Evolutionary conservation across 441 rosid genomes (phyloP), one percentile per base, ranked within the genome.

Genomic region (Isatis lusitanica): DNA sequence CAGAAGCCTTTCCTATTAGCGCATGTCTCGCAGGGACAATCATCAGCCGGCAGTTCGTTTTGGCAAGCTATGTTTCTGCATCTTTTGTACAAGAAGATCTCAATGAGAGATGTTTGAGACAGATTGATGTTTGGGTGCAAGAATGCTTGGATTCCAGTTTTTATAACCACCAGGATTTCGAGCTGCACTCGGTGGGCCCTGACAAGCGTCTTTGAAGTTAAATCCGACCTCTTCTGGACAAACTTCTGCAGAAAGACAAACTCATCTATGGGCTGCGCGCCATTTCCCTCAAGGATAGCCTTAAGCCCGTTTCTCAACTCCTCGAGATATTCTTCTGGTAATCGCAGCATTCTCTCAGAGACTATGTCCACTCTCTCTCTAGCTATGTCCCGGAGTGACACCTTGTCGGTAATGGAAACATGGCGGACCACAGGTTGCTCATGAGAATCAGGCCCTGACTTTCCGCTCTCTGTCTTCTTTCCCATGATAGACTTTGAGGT

Each of bases 31-130:
- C 98, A 92, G 73, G 89, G 83, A 63, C 99, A 94, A 48, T 86
- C 97, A 70, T 95, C 99, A 17, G 98, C 97, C 0, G 98, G 98
- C 62, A 95, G 85, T 77, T 87, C 93, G 79, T 77, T 91, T 61
- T 90, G 98, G 82, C 97, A 95, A 4, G 93, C 91, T 68, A 91
- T 87, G 77, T 95, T 95, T 78, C 97, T 82, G 90, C 99, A 92
- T 72, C 95, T 86, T 83, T 88, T 95, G 84, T 88, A 89, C 42
- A 87, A 85, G 75, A 94, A 95, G 65, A 90, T 86, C 86, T 95
- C 98, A 46, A 93, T 90, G 55, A 95, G 91, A 70, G 91, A 85
- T 43, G 96, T 81, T 70, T 90, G 99, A 24, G 98, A 90, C 31
- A 95, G 91, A 76, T 95, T 91, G 73, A 91, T 81, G 77, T 84